Evolutionary conservation across 768 basidiomycete genomes (phyloP).

Genomic region (Lactarius evosmus): DNA sequence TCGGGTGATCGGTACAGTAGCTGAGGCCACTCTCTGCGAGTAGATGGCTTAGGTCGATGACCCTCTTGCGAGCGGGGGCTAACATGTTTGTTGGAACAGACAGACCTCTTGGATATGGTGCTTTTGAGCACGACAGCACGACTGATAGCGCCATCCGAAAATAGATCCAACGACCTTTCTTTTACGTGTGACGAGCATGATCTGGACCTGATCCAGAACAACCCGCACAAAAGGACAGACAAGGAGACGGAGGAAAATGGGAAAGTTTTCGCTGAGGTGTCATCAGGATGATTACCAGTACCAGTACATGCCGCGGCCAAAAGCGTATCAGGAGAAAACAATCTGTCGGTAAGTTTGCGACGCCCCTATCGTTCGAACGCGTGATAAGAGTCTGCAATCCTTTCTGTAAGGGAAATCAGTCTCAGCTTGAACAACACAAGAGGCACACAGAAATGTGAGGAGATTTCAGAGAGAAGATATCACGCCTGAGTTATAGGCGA

Average conservation of each 20-base stretch:
- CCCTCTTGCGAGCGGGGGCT: slow-evolving; percentile 18
- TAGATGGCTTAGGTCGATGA: slow-evolving; percentile 55
- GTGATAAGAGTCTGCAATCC: slow-evolving; percentile 1
- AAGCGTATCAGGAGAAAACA: background rate
- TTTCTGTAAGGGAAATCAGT: slow-evolving; percentile 2
- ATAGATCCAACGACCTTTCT: background rate
- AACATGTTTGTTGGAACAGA: slow-evolving; percentile 1
- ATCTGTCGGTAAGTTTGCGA: background rate
- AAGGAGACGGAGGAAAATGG: background rate
- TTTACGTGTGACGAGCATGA: background rate
- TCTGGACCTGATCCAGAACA: slow-evolving; percentile 5
- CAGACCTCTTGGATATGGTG: background rate
- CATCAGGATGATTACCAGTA: background rate
- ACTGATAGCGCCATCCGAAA: background rate
- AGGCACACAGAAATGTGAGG: background rate
- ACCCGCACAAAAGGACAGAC: background rate
- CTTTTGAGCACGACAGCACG: background rate
- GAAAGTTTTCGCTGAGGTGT: background rate
- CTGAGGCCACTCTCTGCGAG: slow-evolving; percentile 43
- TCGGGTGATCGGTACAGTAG: slow-evolving; percentile 56
- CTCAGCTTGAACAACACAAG: background rate
- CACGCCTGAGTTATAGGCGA: slow-evolving; percentile 6
- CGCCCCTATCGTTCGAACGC: background rate
- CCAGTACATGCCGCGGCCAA: background rate
- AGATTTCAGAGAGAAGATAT: slow-evolving; percentile 25